Evolutionary conservation across 169 alveolate genomes (phyloP).

Genomic region (Plasmodium blacklocki): DNA sequence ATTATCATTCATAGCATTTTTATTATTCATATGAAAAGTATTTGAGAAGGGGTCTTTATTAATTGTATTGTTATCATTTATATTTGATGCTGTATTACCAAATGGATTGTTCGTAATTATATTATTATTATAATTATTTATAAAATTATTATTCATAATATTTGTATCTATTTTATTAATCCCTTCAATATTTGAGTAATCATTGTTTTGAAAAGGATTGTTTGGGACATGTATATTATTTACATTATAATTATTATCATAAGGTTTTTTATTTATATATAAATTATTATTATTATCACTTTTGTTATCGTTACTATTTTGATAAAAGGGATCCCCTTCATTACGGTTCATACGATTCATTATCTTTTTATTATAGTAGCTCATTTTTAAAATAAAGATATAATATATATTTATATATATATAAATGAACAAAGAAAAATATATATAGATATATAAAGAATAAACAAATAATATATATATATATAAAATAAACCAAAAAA

Average conservation of each 20-base stretch:
- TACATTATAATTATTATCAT: constrained; percentile 25
- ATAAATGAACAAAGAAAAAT: too few species aligned
- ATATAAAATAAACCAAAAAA: too few species aligned
- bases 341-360: constrained; percentile 29
- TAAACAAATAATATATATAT: too few species aligned
- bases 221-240: constrained; percentile 14
- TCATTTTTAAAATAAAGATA: constrained; percentile 1
- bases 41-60: constrained; percentile 13
- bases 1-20: not conserved
- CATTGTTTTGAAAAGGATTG: constrained; percentile 46
- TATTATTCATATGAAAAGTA: constrained; percentile 12
- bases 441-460: too few species aligned
- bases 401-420: too few species aligned
- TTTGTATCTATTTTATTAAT: not conserved
- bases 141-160: not conserved
- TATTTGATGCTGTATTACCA: not conserved
- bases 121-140: constrained; percentile 1
- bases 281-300: constrained; percentile 17
- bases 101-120: constrained; percentile 34
- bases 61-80: not conserved
- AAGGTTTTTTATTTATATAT: constrained; percentile 42
- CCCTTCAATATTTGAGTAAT: not conserved
- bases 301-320: constrained; percentile 27
- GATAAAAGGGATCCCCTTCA: not conserved
- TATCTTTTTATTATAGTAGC: constrained; percentile 34